phyloP scores from a whole-genome alignment of 352 stramenopile species.

The Blastocystis sp. region DNA sequence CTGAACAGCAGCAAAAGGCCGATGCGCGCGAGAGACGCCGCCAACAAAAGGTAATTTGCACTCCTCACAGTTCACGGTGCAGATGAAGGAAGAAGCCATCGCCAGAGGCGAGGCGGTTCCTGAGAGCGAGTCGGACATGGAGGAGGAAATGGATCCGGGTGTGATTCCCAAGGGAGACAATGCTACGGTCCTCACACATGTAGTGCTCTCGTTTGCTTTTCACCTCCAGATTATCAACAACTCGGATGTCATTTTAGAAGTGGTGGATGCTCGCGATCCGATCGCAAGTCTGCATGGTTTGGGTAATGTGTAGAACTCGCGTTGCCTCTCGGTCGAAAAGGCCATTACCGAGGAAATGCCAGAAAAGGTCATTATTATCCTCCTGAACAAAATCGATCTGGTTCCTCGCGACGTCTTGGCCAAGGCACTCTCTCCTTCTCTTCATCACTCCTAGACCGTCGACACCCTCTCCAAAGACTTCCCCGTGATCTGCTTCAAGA shows the following conservation, averaged over 20 bases:
- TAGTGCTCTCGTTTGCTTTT: background rate
- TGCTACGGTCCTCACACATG: constrained; percentile 26
- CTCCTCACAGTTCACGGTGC: background rate
- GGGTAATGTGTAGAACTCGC: constrained; percentile 27
- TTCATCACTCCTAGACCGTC: constrained; percentile 16
- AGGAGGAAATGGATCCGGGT: constrained; percentile 14
- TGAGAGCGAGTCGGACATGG: constrained; percentile 12
- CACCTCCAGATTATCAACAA: constrained; percentile 42
- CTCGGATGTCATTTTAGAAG: constrained; percentile 55
- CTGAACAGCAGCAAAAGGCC: constrained; percentile 19
- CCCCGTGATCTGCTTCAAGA: constrained; percentile 37
- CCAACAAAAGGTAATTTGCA: background rate
- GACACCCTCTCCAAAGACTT: constrained; percentile 7
- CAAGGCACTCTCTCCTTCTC: background rate
- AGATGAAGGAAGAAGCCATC: constrained; percentile 63
- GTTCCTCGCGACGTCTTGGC: constrained; percentile 27
- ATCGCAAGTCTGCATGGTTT: background rate
- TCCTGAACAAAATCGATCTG: constrained; percentile 56
- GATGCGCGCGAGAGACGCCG: background rate
- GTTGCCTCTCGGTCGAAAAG: constrained; percentile 59
- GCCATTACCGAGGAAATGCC: constrained; percentile 47
- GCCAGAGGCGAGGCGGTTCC: constrained; percentile 45
- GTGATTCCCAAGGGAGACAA: background rate
- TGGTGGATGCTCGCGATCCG: constrained; percentile 47
- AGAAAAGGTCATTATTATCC: constrained; percentile 21